These are phyloP conservation scores for Colletotrichum sp. DNA, from an alignment of 2,329 filamentous ascomycete genomes.

Conservation along the genomic window DNA sequence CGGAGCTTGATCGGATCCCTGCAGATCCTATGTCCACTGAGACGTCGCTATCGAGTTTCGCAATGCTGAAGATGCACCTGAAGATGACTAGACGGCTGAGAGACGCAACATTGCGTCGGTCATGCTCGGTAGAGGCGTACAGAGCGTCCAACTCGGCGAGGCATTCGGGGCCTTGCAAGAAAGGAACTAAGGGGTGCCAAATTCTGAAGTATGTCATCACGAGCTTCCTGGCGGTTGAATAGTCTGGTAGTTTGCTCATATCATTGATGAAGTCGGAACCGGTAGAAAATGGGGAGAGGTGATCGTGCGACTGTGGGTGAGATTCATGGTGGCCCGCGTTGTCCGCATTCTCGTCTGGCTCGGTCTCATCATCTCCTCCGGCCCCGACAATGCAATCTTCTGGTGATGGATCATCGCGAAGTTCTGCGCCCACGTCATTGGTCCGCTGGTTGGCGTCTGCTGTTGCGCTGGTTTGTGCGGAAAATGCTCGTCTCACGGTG, in stretches of 20 bases:
- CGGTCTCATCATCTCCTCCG: background rate
- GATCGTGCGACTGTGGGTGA: background rate
- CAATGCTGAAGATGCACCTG: constrained; percentile 57
- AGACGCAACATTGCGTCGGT: background rate
- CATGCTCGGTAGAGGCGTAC: background rate
- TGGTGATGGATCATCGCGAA: background rate
- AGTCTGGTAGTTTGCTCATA: background rate
- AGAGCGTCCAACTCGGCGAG: constrained; percentile 44
- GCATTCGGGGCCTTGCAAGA: constrained; percentile 55
- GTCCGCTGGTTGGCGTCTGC: constrained; percentile 22
- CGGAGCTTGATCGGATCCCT: background rate
- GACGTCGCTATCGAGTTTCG: constrained; percentile 34
- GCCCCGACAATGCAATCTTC: constrained; percentile 18
- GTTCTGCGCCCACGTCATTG: too few relatives aligned
- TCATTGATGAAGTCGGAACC: background rate
- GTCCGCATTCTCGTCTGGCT: background rate
- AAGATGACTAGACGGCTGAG: constrained; percentile 43
- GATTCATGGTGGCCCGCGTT: background rate
- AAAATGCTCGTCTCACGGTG: constrained; percentile 57
- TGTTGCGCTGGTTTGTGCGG: constrained; percentile 26
- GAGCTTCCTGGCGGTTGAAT: constrained; percentile 36
- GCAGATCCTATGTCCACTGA: constrained; percentile 25
- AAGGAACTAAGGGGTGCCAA: constrained; percentile 59
- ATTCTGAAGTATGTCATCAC: constrained; percentile 54
- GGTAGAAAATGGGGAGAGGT: background rate